These are phyloP conservation scores for Phytopythium vexans DNA, from an alignment of 352 stramenopile species.

Conservation along the genomic window DNA sequence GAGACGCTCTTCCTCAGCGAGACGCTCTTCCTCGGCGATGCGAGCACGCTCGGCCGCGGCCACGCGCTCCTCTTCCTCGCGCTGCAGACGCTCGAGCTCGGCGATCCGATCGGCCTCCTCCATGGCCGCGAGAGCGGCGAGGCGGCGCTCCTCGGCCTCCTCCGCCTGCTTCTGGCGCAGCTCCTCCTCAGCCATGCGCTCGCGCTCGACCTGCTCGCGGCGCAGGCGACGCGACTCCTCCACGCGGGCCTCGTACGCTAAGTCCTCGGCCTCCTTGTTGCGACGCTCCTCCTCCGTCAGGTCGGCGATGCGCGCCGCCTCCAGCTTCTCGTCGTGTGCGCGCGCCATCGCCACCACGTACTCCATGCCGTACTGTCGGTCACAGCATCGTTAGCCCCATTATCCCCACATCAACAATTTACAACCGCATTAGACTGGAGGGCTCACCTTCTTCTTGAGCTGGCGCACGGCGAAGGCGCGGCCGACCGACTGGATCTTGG, in stretches of 20 bases:
- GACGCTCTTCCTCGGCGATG: slow-evolving; percentile 16
- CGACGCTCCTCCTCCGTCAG: slow-evolving; percentile 59
- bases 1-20: slow-evolving; percentile 17
- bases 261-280: slow-evolving; percentile 38
- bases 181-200: slow-evolving; percentile 51
- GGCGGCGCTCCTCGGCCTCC: slow-evolving; percentile 38
- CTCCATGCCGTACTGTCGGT: slow-evolving; percentile 53
- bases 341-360: slow-evolving; percentile 77
- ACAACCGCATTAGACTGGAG: not conserved
- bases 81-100: slow-evolving; percentile 26
- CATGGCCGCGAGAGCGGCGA: slow-evolving; percentile 22
- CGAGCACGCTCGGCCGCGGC: slow-evolving; percentile 29
- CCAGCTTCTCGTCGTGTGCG: slow-evolving; percentile 57
- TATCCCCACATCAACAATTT: not conserved
- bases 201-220: slow-evolving; percentile 70
- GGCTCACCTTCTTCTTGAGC: slow-evolving; percentile 49
- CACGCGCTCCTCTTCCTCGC: slow-evolving; percentile 21
- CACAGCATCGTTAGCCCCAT: not conserved
- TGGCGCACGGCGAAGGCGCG: slow-evolving; percentile 76
- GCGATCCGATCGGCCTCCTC: slow-evolving; percentile 28
- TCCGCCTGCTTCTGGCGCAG: slow-evolving; percentile 48
- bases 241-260: slow-evolving; percentile 74
- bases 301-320: slow-evolving; percentile 61
- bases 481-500: slow-evolving; percentile 80
- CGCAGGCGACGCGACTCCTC: slow-evolving; percentile 77